Base-by-base conservation (phyloP, 805 yeast genomes). In the Candida easanensis region DNA sequence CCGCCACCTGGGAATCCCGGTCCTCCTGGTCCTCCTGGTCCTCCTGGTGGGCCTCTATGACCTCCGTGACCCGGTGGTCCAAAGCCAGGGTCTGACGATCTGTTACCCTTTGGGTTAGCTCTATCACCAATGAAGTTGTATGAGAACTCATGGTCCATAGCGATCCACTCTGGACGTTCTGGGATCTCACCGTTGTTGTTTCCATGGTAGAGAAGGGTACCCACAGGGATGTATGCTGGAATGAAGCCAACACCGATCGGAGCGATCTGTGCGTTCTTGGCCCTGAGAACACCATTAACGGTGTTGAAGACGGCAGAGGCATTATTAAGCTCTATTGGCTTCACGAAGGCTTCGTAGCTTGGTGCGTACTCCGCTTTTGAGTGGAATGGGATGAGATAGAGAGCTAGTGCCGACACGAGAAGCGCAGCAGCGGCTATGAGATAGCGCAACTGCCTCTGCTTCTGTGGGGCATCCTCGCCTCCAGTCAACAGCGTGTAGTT, bases 121-220 rank as follows among this genome's bases (percentile, higher is more conserved):
- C 58, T 37, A 53, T 53, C 15, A 4, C 45, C 51, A 34, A 73
- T 71, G 63, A 79, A 80, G 45, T 57, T 61, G 48, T 73, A 77
- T 49, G 82, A 75, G 59, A 80, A 80, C 52, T 80, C 85, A 49
- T 68, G 73, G 54, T 80, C 83, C 73, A 80, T 65, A 1, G 86
- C 87, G 10, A 78, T 61, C 86, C 87, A 80, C 56, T 81, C 86
- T 25, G 70, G 70, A 19, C 65, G 54, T 0, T 56, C 55, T 2
- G 84, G 84, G 9, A 77, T 51, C 4, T 53, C 44, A 0, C 69
- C 68, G n/a, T 54, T 47, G 4, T 48, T 42, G 4, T 77, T 77
- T 0, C 81, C 66, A 57, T 80, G 86, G 44, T 77, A 81, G 39
- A 81, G 53, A 28, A 76, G 52, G 0, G 85, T 79, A 4, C 82